Base-by-base conservation (phyloP, 805 yeast genomes). In the Candida ulmi region DNA sequence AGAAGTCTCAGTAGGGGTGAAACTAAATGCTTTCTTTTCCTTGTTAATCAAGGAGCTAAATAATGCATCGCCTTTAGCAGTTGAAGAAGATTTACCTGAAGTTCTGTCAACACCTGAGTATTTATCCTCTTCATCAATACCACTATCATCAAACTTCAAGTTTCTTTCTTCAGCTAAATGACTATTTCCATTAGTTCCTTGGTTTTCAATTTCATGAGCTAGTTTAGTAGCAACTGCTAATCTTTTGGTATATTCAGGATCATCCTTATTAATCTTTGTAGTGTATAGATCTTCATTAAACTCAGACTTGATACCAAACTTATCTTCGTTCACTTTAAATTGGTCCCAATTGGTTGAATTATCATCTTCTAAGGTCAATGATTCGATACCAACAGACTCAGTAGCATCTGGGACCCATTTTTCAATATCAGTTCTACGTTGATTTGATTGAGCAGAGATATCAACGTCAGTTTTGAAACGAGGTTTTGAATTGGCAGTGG, bases 81-180 rank as follows among this genome's bases (percentile, higher is more conserved):
- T 39, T 30, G 39, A 31, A 21, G 26, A 17, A 16, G 34, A 19
- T 21, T 6, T 21, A 19, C 36, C 42, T 13, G 46, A 17, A n/a
- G 40, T 28, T 41, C 57, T 53, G 26, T 37, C 63, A 21, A 88
- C 99, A 37, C 97, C 97, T 5, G 96, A 88, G 57, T 90, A 93
- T 62, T 85, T 85, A 61, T 90, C 96, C 61, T 93, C 99, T 65
- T 93, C 99, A 61, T 93, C 98, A 50, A 86, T 49, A 15, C 95
- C 95, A 43, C 84, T 76, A 55, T 86, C 96, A 57, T 86, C 95
- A 29, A 83, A 74, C 15, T 60, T 54, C 13, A 78, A 45, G 19
- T 95, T 95, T 60, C 99, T 78, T 61, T 91, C 99, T 59, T 91
- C 99, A 46, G 95, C 91, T 19, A 90, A 47, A 58, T 93, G 98